These are phyloP conservation scores for Pichia thaimueangensis DNA, from an alignment of 805 yeast genomes.

Conservation along the genomic window DNA sequence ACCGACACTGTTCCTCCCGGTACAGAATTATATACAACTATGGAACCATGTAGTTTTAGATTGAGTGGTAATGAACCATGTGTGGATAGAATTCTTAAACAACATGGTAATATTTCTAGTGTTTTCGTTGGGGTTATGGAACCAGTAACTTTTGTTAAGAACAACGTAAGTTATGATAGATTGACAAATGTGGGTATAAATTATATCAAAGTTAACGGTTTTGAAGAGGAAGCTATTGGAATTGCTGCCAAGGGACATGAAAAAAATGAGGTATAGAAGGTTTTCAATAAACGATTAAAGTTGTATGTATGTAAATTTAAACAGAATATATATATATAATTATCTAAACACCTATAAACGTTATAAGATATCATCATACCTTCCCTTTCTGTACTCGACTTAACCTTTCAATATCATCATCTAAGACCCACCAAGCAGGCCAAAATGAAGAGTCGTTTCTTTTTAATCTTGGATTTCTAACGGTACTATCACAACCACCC, in stretches of 20 bases:
- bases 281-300: too few relatives aligned
- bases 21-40: conserved; percentile 82
- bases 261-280: too few relatives aligned
- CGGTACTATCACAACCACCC: conserved; percentile 71
- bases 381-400: conserved; percentile 25
- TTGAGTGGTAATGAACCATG: conserved; percentile 90
- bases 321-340: not conserved
- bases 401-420: conserved; percentile 53
- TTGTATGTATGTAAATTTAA: not conserved
- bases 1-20: conserved; percentile 55
- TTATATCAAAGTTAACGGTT: conserved; percentile 79
- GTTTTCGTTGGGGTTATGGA: conserved; percentile 91
- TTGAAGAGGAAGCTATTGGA: conserved; percentile 58
- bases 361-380: conserved; percentile 11
- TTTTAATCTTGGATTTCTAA: conserved; percentile 58
- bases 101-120: conserved; percentile 32
- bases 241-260: conserved; percentile 72
- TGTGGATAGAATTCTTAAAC: conserved; percentile 60
- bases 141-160: conserved; percentile 81
- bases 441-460: conserved; percentile 20
- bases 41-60: conserved; percentile 94
- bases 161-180: conserved; percentile 57
- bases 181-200: conserved; percentile 54
- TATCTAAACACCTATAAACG: too few relatives aligned
- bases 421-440: conserved; percentile 56